Conservation (phyloP, 2,329 filamentous ascomycete genomes). For the Malbranchea zuffiana region DNA sequence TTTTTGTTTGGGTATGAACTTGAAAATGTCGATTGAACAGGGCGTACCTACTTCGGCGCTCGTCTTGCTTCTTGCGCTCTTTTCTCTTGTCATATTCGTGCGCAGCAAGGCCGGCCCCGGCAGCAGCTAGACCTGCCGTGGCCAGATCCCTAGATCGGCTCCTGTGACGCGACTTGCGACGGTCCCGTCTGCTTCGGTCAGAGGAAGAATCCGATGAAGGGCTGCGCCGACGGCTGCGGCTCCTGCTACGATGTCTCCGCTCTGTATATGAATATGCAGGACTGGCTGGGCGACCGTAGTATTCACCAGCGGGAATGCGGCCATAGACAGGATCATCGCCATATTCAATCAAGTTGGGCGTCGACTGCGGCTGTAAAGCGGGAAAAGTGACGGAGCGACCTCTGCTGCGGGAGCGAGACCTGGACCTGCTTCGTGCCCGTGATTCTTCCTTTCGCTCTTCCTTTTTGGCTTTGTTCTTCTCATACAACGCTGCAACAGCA, state of each 20-base stretch:
- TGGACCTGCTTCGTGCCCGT: slow-evolving; percentile 37
- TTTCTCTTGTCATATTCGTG: slow-evolving; percentile 47
- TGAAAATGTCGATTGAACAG: neutral
- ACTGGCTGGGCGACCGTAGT: slow-evolving; percentile 35
- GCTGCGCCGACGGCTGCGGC: slow-evolving; percentile 39
- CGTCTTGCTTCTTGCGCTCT: slow-evolving; percentile 46
- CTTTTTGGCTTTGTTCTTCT: slow-evolving; percentile 52
- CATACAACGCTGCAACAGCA: slow-evolving; percentile 51
- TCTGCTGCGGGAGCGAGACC: slow-evolving; percentile 33
- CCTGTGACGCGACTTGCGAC: slow-evolving; percentile 23
- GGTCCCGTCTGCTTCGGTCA: slow-evolving; percentile 25
- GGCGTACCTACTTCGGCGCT: slow-evolving; percentile 37
- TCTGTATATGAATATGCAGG: slow-evolving; percentile 13
- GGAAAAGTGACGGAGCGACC: slow-evolving; percentile 32
- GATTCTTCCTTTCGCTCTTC: slow-evolving; percentile 33
- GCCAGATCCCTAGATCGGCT: slow-evolving; percentile 38
- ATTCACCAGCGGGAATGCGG: slow-evolving; percentile 39
- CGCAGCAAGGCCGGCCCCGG: slow-evolving; percentile 46
- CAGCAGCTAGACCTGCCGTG: slow-evolving; percentile 47
- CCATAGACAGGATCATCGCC: slow-evolving; percentile 52
- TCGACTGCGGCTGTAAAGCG: slow-evolving; percentile 31
- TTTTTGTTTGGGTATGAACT: slow-evolving; percentile 5
- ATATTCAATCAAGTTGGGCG: slow-evolving; percentile 51
- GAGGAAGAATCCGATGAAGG: slow-evolving; percentile 29
- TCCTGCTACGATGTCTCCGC: slow-evolving; percentile 32